Conservation (phyloP, 2,329 filamentous ascomycete genomes). For the Pseudogymnoascus sp. region DNA sequence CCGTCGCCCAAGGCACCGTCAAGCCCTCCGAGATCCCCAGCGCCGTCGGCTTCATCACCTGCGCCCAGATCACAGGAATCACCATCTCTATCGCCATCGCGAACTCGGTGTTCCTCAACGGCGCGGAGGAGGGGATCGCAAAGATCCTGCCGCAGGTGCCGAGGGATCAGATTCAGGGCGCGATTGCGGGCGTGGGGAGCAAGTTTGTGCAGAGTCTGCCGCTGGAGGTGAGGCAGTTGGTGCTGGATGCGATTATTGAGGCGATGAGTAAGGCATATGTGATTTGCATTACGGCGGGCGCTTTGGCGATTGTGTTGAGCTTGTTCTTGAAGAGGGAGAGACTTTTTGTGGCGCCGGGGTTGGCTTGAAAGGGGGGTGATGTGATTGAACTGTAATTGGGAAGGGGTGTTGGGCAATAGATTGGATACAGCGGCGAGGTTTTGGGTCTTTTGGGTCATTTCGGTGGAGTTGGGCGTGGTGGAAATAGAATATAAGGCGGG, state of each 20-base stretch:
- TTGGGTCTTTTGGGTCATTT: not conserved
- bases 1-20: constrained; percentile 33
- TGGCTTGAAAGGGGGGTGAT: not conserved
- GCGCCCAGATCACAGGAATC: constrained; percentile 31
- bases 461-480: not conserved
- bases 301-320: constrained; percentile 27
- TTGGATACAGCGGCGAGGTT: not conserved
- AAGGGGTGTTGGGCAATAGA: not conserved
- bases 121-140: constrained; percentile 25
- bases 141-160: constrained; percentile 24
- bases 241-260: constrained; percentile 29
- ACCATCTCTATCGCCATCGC: constrained; percentile 34
- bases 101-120: constrained; percentile 34
- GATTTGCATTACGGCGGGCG: constrained; percentile 29
- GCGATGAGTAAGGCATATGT: constrained; percentile 31
- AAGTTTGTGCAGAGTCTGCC: constrained; percentile 20
- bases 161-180: constrained; percentile 23
- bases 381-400: not conserved
- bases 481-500: not conserved
- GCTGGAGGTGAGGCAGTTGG: constrained; percentile 14
- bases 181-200: constrained; percentile 25
- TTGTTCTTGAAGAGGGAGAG: constrained; percentile 32
- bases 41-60: constrained; percentile 35
- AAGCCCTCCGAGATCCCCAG: constrained; percentile 25
- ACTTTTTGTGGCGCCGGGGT: constrained; percentile 24